A percentile compares a stretch with the other conserved stretches of the same genome.
Conservation (phyloP, 2,329 filamentous ascomycete species). For the Paraphaeosphaeria minitans region DNA sequence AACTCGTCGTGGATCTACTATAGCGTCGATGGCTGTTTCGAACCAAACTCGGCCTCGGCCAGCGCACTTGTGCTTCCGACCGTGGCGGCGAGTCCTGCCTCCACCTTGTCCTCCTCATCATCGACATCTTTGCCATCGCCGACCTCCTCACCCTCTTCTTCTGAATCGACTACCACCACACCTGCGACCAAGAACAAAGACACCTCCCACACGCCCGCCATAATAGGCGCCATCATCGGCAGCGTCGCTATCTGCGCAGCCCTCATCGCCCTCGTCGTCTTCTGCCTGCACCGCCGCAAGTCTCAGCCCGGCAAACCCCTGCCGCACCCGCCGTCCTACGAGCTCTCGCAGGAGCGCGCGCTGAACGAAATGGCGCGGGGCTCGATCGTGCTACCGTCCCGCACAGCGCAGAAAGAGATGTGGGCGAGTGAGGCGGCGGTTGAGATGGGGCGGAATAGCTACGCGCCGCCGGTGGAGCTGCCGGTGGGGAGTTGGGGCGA, state of each 20-base stretch:
- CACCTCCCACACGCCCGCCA: constrained; percentile 14
- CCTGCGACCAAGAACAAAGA: background rate
- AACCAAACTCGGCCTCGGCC: constrained; percentile 16
- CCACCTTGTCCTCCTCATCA: background rate
- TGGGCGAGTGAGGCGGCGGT: constrained; percentile 22
- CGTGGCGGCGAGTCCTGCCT: background rate
- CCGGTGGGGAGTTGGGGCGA: constrained; percentile 1
- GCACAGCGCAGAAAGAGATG: constrained; percentile 18
- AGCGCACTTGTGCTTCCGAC: constrained; percentile 10
- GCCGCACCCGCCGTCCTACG: constrained; percentile 15
- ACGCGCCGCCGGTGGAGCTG: constrained; percentile 18
- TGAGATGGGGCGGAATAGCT: constrained; percentile 33
- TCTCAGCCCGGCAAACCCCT: background rate
- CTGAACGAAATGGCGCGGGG: constrained; percentile 17
- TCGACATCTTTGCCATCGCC: constrained; percentile 6
- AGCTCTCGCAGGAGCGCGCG: constrained; percentile 22
- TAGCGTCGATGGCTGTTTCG: constrained; percentile 32
- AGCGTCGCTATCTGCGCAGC: constrained; percentile 21
- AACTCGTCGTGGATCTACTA: constrained; percentile 36
- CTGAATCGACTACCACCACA: background rate
- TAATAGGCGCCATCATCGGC: constrained; percentile 25
- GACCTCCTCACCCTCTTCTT: constrained; percentile 5
- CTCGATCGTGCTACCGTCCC: constrained; percentile 13
- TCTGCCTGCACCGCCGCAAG: constrained; percentile 16
- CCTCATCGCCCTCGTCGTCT: constrained; percentile 16